These are phyloP conservation scores for Daedaleopsis sinensis DNA, from an alignment of 768 basidiomycete species.

Conservation along the genomic window DNA sequence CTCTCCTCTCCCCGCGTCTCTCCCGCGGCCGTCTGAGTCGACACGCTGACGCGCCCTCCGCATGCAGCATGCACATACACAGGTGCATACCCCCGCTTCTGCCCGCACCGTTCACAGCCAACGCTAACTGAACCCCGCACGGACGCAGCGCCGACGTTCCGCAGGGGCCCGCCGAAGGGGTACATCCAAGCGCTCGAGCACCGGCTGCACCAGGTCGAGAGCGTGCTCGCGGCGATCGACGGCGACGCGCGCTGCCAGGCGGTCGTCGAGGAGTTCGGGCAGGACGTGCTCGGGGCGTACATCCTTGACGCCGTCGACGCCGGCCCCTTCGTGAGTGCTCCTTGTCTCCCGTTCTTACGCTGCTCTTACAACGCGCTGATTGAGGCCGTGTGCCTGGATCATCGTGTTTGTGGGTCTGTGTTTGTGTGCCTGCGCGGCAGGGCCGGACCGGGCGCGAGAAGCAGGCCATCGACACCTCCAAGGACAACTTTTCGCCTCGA, in stretches of 20 bases:
- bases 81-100: constrained; percentile 5
- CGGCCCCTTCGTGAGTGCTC: constrained; percentile 79
- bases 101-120: neutral
- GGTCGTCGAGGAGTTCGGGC: constrained; percentile 62
- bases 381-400: no score
- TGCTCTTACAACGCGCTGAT: no score
- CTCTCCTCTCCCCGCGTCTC: constrained; percentile 43
- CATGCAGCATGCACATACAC: constrained; percentile 17
- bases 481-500: constrained; percentile 82
- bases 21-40: no score
- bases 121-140: constrained; percentile 4
- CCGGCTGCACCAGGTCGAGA: constrained; percentile 89
- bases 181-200: constrained; percentile 94
- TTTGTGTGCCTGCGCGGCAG: constrained; percentile 42
- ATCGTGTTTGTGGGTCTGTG: neutral
- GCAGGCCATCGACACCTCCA: constrained; percentile 57
- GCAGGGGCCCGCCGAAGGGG: constrained; percentile 87
- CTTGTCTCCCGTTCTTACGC: no score
- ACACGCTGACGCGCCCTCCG: no score
- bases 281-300: constrained; percentile 76
- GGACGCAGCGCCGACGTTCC: constrained; percentile 81
- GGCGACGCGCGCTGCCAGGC: constrained; percentile 65
- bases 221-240: constrained; percentile 79
- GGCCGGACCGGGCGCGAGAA: constrained; percentile 62
- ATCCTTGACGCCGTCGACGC: constrained; percentile 76